Percentiles rank a stretch among this genome's conserved stretches.
Evolutionary conservation across 441 rosid species (phyloP).

Genomic region (Erysimum cheiri): DNA sequence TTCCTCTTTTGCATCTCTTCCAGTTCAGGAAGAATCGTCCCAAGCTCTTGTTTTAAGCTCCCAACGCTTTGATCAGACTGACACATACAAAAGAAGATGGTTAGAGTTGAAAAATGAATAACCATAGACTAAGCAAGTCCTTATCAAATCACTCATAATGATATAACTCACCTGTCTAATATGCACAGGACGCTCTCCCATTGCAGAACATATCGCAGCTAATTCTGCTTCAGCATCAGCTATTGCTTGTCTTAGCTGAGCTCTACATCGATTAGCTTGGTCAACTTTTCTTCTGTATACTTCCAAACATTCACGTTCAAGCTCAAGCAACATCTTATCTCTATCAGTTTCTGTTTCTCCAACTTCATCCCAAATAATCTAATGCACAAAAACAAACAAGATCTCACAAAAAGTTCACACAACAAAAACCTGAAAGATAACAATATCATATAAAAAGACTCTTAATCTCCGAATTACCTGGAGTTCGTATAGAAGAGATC

Average conservation of each 20-base stretch:
- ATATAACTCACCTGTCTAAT: slow-evolving; percentile 70
- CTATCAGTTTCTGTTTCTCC: slow-evolving; percentile 86
- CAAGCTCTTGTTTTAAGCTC: slow-evolving; percentile 88
- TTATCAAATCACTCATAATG: background rate
- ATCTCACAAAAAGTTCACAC: background rate
- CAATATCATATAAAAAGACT: background rate
- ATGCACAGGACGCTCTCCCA: slow-evolving; percentile 91
- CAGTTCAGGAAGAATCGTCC: slow-evolving; percentile 70
- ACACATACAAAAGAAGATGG: slow-evolving; percentile 19
- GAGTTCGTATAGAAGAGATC: slow-evolving; percentile 68
- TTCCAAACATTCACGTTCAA: slow-evolving; percentile 93
- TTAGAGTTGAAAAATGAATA: background rate
- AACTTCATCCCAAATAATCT: slow-evolving; percentile 99
- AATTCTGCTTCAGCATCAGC: slow-evolving; percentile 94
- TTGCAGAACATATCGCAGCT: slow-evolving; percentile 79
- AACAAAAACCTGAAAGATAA: background rate
- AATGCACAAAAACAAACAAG: slow-evolving; percentile 23
- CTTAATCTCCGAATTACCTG: slow-evolving; percentile 43
- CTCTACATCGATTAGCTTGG: slow-evolving; percentile 81
- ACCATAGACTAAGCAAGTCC: background rate
- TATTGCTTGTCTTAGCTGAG: slow-evolving; percentile 77
- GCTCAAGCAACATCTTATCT: slow-evolving; percentile 89
- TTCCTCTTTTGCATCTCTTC: slow-evolving; percentile 89
- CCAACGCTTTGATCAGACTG: slow-evolving; percentile 73
- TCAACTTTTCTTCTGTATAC: slow-evolving; percentile 95